These are phyloP conservation scores for Boletellus ananiceps DNA, from an alignment of 768 basidiomycete genomes.

Conservation along the genomic window DNA sequence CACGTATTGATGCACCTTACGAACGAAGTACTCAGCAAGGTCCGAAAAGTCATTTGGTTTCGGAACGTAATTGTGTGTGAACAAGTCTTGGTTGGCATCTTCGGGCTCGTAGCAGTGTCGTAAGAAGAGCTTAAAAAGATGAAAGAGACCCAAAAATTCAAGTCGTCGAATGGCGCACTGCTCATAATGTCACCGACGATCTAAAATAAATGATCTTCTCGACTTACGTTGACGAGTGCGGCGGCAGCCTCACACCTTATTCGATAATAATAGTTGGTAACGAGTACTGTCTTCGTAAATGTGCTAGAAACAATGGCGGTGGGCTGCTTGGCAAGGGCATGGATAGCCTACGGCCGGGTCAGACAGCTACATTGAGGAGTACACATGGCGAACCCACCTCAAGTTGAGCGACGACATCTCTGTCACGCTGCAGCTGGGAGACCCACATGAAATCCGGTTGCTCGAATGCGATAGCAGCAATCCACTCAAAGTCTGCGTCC, in stretches of 20 bases:
- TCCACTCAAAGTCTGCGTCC: slow-evolving; percentile 99
- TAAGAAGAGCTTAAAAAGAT: slow-evolving; percentile 92
- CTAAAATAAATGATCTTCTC: slow-evolving; percentile 1
- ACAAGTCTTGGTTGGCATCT: slow-evolving; percentile 76
- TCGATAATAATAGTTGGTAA: slow-evolving; percentile 93
- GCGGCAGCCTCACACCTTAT: slow-evolving; percentile 92
- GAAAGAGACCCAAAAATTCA: slow-evolving; percentile 89
- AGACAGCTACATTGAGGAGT: slow-evolving; percentile 1
- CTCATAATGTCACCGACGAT: slow-evolving; percentile 7
- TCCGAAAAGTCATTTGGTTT: slow-evolving; percentile 94
- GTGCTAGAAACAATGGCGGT: slow-evolving; percentile 86
- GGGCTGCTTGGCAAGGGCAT: slow-evolving; percentile 76
- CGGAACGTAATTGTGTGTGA: slow-evolving; percentile 86
- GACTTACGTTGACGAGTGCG: slow-evolving; percentile 73
- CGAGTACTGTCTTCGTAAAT: slow-evolving; percentile 88
- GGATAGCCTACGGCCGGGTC: slow-evolving; percentile 68
- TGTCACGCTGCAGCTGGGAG: slow-evolving; percentile 88
- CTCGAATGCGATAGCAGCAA: slow-evolving; percentile 86
- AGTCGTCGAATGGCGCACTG: slow-evolving; percentile 82
- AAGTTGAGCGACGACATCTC: slow-evolving; percentile 95
- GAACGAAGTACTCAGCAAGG: slow-evolving; percentile 88
- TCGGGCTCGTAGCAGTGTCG: slow-evolving; percentile 88
- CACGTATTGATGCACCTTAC: slow-evolving; percentile 55
- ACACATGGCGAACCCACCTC: slow-evolving; percentile 57
- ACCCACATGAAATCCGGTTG: slow-evolving; percentile 99